Base-by-base conservation (phyloP, 306 rosid genomes). In the Fragaria iinumae region DNA sequence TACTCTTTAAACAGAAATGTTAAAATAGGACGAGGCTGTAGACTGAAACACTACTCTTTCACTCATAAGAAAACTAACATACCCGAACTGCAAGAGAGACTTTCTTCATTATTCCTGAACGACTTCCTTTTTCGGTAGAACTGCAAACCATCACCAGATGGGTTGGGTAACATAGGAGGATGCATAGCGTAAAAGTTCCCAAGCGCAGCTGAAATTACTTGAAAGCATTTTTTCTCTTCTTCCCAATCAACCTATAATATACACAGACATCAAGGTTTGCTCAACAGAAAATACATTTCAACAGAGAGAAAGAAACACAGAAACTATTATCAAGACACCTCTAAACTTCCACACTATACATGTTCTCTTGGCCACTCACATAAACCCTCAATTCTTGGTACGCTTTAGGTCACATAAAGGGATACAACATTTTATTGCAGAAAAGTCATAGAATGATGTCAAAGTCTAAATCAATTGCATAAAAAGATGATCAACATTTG, bases 111-210 rank as follows among this genome's bases (percentile, higher is more conserved):
- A 79, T 79, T 74, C 76, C 80, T 76, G 7, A 48, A 66, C 59
- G 84, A 43, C 79, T 83, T 84, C 81, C 87, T 88, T 83, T 85
- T 88, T 84, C 75, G 86, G 87, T 90, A 91, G 67, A 89, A 88
- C 25, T 80, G 85, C 80, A 88, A 72, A 76, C 94, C 93, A 63
- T 87, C 90, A 8, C 96, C 91, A 73, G 89, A 86, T 55, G 96
- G 98, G 83, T 94, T 94, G 79, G 97, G 97, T 80, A 94, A 83
- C 89, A 91, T 70, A 65, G 91, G 96, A 71, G 97, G 97, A 86
- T 91, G 97, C 93, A 90, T 87, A 18, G 96, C 97, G 82, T 91
- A 94, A 83, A 94, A 92, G 81, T 88, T 87, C 75, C 93, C 98
- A 38, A 94, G 84, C 79, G 96, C 91, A 83, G 95, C 98, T 66